Evolutionary conservation across 805 yeast genomes (phyloP).

Genomic region (Wickerhamiella cacticola): DNA sequence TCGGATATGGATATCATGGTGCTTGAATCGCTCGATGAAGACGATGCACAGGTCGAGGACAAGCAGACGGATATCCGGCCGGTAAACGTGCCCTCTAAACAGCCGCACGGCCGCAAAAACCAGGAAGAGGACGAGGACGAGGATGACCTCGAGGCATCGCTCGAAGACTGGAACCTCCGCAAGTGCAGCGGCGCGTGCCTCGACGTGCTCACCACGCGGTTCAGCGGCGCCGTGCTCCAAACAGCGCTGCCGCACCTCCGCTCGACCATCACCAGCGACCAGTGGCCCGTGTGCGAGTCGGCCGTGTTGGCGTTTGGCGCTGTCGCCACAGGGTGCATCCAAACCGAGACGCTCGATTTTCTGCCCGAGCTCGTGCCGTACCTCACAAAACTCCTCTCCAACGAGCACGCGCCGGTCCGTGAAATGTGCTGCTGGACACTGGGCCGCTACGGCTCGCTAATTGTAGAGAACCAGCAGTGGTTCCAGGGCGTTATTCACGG

Average conservation of each 20-base stretch:
- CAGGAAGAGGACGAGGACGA: constrained; percentile 58
- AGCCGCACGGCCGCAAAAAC: constrained; percentile 26
- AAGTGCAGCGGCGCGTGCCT: constrained; percentile 92
- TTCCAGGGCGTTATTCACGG: constrained; percentile 69
- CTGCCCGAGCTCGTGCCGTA: constrained; percentile 76
- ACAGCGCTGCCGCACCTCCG: constrained; percentile 65
- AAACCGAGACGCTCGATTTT: constrained; percentile 48
- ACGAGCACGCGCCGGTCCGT: constrained; percentile 69
- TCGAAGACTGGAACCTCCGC: constrained; percentile 78
- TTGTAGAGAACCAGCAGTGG: constrained; percentile 49
- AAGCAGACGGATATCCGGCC: constrained; percentile 83
- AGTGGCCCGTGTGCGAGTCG: constrained; percentile 90
- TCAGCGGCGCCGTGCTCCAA: constrained; percentile 55
- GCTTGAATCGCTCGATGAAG: constrained; percentile 55
- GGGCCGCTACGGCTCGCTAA: constrained; percentile 75
- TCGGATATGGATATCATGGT: constrained; percentile 65
- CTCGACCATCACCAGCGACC: constrained; percentile 50
- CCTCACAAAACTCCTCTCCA: constrained; percentile 65
- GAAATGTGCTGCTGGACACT: constrained; percentile 95
- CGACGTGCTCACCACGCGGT: constrained; percentile 60
- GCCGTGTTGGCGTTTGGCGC: constrained; percentile 93
- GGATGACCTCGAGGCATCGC: constrained; percentile 53
- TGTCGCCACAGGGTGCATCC: constrained; percentile 76
- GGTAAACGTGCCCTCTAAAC: constrained; percentile 55
- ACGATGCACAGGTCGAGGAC: constrained; percentile 69